Conservation (phyloP, 345 rosid species). For the Eucalyptus erythrocorys region DNA sequence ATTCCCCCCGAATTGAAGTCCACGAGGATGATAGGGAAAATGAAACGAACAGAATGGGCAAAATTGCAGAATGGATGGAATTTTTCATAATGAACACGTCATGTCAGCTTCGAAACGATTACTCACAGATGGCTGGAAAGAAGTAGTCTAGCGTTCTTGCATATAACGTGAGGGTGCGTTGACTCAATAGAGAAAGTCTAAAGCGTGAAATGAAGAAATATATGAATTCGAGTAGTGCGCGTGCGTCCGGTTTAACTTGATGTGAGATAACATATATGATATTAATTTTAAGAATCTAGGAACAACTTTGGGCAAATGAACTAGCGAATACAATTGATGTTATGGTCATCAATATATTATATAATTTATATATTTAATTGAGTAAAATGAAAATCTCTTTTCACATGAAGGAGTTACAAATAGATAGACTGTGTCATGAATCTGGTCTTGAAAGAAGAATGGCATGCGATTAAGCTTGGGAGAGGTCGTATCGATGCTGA, state of each 20-base stretch:
- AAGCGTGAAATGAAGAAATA: no score
- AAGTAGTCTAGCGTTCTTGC: neutral
- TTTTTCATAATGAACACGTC: no score
- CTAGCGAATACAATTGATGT: accelerated
- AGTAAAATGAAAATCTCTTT: neutral
- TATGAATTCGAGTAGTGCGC: no score
- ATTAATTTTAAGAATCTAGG: no score
- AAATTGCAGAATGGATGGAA: neutral
- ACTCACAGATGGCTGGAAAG: neutral
- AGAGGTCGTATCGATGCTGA: neutral
- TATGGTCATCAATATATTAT: no score
- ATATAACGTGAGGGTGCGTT: accelerated
- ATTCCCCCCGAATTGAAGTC: neutral
- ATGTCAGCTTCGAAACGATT: neutral
- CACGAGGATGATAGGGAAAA: neutral
- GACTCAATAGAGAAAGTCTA: no score
- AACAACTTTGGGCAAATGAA: no score
- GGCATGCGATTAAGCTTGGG: neutral
- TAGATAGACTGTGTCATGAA: neutral
- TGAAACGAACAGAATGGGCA: neutral
- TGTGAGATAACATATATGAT: accelerated
- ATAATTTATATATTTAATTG: neutral
- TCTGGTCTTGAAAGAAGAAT: neutral
- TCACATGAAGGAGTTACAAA: neutral
- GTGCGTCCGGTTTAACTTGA: no score